These are phyloP conservation scores for Trichoderma simmonsii DNA, from an alignment of 2,329 filamentous ascomycete genomes.

Conservation along the genomic window DNA sequence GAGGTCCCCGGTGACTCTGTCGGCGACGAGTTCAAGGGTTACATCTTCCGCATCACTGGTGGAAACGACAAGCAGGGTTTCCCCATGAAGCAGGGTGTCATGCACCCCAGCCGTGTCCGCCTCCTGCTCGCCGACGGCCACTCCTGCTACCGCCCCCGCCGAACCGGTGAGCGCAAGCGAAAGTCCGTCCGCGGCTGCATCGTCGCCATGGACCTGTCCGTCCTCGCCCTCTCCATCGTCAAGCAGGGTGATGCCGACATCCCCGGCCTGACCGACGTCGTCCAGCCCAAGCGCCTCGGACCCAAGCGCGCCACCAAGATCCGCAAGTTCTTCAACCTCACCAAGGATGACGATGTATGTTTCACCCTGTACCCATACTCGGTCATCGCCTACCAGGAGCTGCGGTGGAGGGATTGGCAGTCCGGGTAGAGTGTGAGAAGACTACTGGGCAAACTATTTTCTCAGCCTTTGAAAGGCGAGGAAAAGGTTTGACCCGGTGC, in stretches of 20 bases:
- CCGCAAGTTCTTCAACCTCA: slow-evolving; percentile 98
- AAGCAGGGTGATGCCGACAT: slow-evolving; percentile 97
- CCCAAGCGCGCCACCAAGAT: slow-evolving; percentile 99
- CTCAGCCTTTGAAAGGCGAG: neutral
- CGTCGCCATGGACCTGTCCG: slow-evolving; percentile 90
- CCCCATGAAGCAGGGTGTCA: slow-evolving; percentile 99
- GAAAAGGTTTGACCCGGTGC: slow-evolving; percentile 4
- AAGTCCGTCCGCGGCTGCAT: slow-evolving; percentile 99
- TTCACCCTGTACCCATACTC: slow-evolving; percentile 50
- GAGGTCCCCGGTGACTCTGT: slow-evolving; percentile 92
- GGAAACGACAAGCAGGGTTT: slow-evolving; percentile 99
- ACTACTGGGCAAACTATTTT: neutral
- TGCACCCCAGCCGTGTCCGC: slow-evolving; percentile 97
- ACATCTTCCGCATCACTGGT: slow-evolving; percentile 98
- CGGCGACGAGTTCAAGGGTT: slow-evolving; percentile 99
- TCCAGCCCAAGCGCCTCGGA: slow-evolving; percentile 98
- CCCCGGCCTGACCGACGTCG: slow-evolving; percentile 93
- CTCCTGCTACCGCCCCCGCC: slow-evolving; percentile 98
- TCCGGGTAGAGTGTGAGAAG: slow-evolving; percentile 60
- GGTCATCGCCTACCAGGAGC: slow-evolving; percentile 68
- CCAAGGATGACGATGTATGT: slow-evolving; percentile 99
- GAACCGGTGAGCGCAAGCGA: slow-evolving; percentile 97
- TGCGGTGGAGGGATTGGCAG: slow-evolving; percentile 44
- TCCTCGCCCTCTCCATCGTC: slow-evolving; percentile 90
- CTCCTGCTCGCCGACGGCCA: slow-evolving; percentile 94